These are phyloP conservation scores for Prunus padus DNA, from an alignment of 306 rosid genomes.

Conservation along the genomic window DNA sequence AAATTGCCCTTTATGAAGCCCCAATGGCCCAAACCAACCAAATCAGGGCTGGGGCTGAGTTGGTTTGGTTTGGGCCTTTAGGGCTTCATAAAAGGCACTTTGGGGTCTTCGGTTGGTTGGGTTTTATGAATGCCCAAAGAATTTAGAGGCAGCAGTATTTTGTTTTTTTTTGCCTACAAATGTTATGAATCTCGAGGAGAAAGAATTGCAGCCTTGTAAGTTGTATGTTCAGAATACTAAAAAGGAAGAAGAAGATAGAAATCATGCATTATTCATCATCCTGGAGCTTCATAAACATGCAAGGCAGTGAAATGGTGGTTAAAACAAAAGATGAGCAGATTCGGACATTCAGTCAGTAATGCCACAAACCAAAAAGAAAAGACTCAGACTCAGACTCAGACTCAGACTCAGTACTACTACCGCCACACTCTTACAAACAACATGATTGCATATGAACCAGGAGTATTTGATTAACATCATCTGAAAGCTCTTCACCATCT, in stretches of 20 bases:
- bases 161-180: no score
- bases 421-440: conserved; percentile 15
- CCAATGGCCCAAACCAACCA: background rate
- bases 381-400: background rate
- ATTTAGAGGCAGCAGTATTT: no score
- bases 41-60: no score
- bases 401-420: background rate
- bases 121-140: no score
- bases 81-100: no score
- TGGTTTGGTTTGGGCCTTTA: no score
- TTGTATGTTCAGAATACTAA: no score
- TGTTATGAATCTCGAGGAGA: no score
- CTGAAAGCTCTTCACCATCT: conserved; percentile 2
- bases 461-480: conserved; percentile 14
- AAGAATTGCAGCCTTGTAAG: background rate
- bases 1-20: no score
- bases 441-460: conserved; percentile 1
- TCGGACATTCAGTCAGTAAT: no score
- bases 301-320: conserved; percentile 7
- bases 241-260: conserved; percentile 3
- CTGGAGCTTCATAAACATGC: background rate
- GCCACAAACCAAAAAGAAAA: background rate
- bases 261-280: conserved; percentile 18
- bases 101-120: no score
- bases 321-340: conserved; percentile 1